Conservation (phyloP, 2,329 filamentous ascomycete species). For the Metarhizium robertsii region DNA sequence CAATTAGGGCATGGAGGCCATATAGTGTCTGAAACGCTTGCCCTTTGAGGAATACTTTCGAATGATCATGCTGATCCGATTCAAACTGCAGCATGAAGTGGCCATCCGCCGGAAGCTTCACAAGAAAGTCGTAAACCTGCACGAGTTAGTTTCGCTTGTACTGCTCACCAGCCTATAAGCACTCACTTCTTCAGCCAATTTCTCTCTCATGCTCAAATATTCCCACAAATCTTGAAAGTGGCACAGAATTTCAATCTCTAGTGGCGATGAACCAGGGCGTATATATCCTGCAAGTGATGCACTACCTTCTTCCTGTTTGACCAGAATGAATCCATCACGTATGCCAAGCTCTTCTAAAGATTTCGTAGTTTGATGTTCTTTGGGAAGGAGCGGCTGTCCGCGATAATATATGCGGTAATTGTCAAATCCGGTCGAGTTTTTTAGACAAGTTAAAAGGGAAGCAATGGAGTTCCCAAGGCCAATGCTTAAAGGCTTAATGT, state of each 20-base stretch:
- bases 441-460: constrained; percentile 58
- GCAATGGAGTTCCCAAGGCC: constrained; percentile 62
- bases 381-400: constrained; percentile 55
- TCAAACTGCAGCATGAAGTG: constrained; percentile 51
- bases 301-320: constrained; percentile 48
- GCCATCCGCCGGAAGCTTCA: constrained; percentile 59
- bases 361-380: constrained; percentile 46
- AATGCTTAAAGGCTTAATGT: constrained; percentile 53
- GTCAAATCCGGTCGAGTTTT: constrained; percentile 62
- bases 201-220: constrained; percentile 66
- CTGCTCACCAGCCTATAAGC: background rate
- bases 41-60: constrained; percentile 56
- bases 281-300: constrained; percentile 32
- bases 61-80: constrained; percentile 39
- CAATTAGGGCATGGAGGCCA: constrained; percentile 55
- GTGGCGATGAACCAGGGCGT: constrained; percentile 43
- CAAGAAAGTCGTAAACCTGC: constrained; percentile 61
- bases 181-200: constrained; percentile 55
- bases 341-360: constrained; percentile 62
- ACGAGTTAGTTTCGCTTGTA: constrained; percentile 9
- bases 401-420: constrained; percentile 66
- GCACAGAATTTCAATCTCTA: constrained; percentile 71
- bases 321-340: constrained; percentile 53
- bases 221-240: constrained; percentile 81
- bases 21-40: constrained; percentile 69